Conservation (phyloP, 1,284 basidiomycete genomes). For the Malassezia slooffiae region DNA sequence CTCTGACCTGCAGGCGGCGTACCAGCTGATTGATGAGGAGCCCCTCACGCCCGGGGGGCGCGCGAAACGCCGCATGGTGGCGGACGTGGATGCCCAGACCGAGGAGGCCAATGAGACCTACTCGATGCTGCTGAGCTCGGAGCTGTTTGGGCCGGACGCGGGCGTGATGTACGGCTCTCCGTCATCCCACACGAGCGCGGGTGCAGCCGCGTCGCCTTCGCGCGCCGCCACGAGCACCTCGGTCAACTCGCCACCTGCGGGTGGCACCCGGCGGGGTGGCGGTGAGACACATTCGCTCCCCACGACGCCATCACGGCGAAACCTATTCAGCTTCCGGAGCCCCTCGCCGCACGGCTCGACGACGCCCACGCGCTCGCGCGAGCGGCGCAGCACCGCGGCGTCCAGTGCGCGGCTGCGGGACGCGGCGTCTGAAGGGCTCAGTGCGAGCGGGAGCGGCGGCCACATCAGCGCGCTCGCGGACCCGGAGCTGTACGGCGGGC, state of each 20-base stretch:
- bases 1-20: conserved; percentile 50
- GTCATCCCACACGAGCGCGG: not conserved
- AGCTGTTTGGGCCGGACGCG: conserved; percentile 49
- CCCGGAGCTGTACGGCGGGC: not conserved
- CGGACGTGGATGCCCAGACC: conserved; percentile 37
- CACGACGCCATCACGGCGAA: conserved; percentile 47
- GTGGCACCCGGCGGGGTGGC: not conserved
- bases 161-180: conserved; percentile 4
- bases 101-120: conserved; percentile 53
- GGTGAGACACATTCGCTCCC: conserved; percentile 16
- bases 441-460: no score
- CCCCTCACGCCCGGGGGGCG: conserved; percentile 30
- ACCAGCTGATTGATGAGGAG: conserved; percentile 49
- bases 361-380: conserved; percentile 14
- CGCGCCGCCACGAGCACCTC: not conserved
- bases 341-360: conserved; percentile 31
- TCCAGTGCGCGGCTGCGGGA: conserved; percentile 3
- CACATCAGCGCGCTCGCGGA: not conserved
- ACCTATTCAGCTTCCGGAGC: conserved; percentile 50
- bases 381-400: conserved; percentile 4
- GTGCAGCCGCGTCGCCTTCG: conserved; percentile 1
- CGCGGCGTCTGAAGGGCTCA: conserved; percentile 13
- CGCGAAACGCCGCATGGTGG: conserved; percentile 30
- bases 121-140: conserved; percentile 51
- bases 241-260: not conserved